These are phyloP conservation scores for Sambucus nigra DNA, from an alignment of 129 eudicot genomes.

Conservation along the genomic window DNA sequence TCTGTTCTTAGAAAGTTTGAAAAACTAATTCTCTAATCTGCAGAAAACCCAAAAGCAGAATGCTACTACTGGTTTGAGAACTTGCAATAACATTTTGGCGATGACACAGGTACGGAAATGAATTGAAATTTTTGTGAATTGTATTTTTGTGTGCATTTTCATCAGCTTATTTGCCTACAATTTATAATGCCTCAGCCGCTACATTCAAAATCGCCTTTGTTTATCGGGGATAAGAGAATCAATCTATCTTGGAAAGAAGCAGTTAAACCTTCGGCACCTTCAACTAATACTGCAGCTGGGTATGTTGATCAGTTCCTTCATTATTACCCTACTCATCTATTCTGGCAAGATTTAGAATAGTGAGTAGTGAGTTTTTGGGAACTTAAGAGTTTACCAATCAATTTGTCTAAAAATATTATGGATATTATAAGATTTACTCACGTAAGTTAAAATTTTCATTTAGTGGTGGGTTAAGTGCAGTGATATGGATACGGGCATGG, in stretches of 20 bases:
- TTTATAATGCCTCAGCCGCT: constrained; percentile 42
- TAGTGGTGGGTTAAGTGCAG: no score
- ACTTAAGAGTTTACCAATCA: no score
- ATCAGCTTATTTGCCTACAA: constrained; percentile 5
- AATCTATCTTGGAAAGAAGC: constrained; percentile 87
- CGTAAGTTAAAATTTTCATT: no score
- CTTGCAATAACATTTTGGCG: constrained; percentile 90
- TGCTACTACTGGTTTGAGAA: constrained; percentile 75
- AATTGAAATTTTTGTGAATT: constrained; percentile 3
- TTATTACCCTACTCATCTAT: not conserved
- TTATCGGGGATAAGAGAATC: constrained; percentile 80
- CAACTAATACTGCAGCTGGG: constrained; percentile 49
- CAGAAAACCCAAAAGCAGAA: constrained; percentile 87
- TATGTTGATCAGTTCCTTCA: constrained; percentile 20
- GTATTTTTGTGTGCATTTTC: constrained; percentile 2
- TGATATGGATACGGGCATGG: no score
- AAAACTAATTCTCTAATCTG: constrained; percentile 11
- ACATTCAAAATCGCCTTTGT: constrained; percentile 78
- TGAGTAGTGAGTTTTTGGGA: no score
- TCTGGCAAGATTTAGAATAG: not conserved
- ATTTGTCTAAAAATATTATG: no score
- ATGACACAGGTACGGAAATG: constrained; percentile 61
- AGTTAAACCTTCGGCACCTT: constrained; percentile 35
- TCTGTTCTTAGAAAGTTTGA: not conserved
- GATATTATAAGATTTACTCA: no score